These are phyloP conservation scores for Wickerhamiella sorbophila DNA, from an alignment of 805 yeast species.

Conservation along the genomic window DNA sequence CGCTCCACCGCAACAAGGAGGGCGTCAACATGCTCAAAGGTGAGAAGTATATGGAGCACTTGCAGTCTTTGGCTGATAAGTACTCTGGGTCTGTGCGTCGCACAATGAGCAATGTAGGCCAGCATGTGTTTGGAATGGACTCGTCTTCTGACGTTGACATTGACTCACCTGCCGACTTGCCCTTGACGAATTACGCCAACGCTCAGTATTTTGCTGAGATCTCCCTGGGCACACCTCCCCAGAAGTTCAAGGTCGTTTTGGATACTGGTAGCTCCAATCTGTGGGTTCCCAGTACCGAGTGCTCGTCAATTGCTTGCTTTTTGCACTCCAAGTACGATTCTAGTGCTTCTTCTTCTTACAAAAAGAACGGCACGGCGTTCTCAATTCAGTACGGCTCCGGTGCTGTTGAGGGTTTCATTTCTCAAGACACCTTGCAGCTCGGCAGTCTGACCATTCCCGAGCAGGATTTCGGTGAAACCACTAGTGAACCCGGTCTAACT, in stretches of 20 bases:
- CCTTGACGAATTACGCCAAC: constrained; percentile 83
- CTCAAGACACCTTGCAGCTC: constrained; percentile 66
- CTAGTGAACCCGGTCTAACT: constrained; percentile 92
- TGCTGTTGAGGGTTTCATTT: constrained; percentile 78
- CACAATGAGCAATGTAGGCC: constrained; percentile 9
- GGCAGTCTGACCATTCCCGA: constrained; percentile 76
- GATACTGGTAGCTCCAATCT: constrained; percentile 95
- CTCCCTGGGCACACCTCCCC: constrained; percentile 84
- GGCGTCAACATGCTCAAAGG: background rate
- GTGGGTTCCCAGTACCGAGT: constrained; percentile 88
- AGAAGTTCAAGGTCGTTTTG: constrained; percentile 79
- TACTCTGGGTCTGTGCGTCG: background rate
- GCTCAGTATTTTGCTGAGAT: constrained; percentile 95
- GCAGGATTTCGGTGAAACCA: constrained; percentile 95
- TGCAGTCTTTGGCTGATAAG: background rate
- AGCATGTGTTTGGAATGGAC: background rate
- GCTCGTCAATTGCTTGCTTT: constrained; percentile 90
- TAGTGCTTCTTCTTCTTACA: constrained; percentile 64
- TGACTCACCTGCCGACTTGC: constrained; percentile 44
- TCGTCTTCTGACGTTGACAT: constrained; percentile 7
- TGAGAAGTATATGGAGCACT: background rate
- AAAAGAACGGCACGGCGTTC: constrained; percentile 75
- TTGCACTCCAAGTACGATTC: constrained; percentile 87
- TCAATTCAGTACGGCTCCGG: constrained; percentile 89
- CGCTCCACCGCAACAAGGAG: background rate